Conservation (phyloP, 2,329 filamentous ascomycete genomes). For the Trichoderma citrinoviride region DNA sequence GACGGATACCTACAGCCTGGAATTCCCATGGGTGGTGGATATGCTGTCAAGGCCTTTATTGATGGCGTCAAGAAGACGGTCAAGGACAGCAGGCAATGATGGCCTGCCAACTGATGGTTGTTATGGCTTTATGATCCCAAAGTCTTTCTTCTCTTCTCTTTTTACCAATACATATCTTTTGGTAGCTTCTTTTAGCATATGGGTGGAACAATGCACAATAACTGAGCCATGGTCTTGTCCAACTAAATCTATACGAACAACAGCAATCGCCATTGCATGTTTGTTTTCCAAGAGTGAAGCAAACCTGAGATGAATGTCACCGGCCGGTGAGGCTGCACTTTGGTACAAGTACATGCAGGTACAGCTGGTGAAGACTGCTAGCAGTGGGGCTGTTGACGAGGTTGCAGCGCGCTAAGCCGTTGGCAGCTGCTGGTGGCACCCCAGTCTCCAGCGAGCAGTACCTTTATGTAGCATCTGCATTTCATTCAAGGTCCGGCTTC, state of each 20-base stretch:
- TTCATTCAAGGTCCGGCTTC: neutral
- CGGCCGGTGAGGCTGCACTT: neutral
- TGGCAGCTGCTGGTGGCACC: conserved; percentile 9
- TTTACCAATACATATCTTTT: no score
- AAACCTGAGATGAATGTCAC: neutral
- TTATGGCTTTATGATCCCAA: neutral
- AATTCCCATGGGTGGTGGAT: conserved; percentile 81
- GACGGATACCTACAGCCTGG: conserved; percentile 77
- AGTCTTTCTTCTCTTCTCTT: neutral
- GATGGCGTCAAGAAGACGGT: conserved; percentile 81
- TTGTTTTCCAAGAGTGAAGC: neutral
- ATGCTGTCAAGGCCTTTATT: conserved; percentile 88
- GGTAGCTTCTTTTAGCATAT: neutral
- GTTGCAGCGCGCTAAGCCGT: conserved; percentile 16
- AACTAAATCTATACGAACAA: neutral
- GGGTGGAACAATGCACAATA: neutral
- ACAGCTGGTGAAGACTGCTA: conserved; percentile 1
- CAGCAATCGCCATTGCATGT: neutral
- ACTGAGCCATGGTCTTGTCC: neutral
- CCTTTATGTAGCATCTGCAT: neutral
- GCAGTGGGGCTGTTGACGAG: conserved; percentile 1
- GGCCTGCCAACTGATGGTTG: neutral
- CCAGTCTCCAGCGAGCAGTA: neutral
- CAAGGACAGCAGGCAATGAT: conserved; percentile 49
- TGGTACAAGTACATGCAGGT: neutral